Evolutionary conservation across 2,329 filamentous ascomycete genomes (phyloP).

Genomic region (Cladosporium austrohemisphaericum): DNA sequence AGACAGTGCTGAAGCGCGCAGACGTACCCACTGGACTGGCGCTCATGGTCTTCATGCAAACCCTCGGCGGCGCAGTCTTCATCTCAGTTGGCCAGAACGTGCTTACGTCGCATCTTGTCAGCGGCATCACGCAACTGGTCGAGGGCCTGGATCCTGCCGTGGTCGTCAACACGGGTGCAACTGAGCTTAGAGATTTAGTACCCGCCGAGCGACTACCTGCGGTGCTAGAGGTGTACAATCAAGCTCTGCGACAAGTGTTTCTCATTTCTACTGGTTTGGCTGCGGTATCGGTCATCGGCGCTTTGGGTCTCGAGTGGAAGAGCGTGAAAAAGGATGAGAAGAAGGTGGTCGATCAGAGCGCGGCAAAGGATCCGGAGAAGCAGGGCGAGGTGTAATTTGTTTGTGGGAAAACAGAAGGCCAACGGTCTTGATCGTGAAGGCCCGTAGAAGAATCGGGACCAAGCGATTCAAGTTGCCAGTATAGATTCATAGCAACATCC

Average conservation of each 20-base stretch:
- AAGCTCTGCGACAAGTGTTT: constrained; percentile 28
- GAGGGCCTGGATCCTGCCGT: constrained; percentile 18
- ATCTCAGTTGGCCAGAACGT: constrained; percentile 40
- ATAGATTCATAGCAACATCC: background rate
- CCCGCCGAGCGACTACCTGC: constrained; percentile 20
- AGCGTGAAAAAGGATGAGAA: constrained; percentile 16
- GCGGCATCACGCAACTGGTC: constrained; percentile 13
- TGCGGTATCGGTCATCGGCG: constrained; percentile 24
- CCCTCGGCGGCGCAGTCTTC: constrained; percentile 42
- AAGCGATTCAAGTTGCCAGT: too few relatives aligned
- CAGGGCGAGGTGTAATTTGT: too few relatives aligned
- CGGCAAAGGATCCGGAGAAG: background rate
- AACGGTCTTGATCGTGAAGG: too few relatives aligned
- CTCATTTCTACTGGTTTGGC: constrained; percentile 21
- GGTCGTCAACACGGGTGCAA: constrained; percentile 30
- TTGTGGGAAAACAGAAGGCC: too few relatives aligned
- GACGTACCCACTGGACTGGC: constrained; percentile 41
- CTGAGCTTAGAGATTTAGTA: constrained; percentile 25
- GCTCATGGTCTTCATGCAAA: constrained; percentile 43
- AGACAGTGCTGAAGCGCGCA: constrained; percentile 33
- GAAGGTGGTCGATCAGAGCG: background rate
- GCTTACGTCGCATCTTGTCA: constrained; percentile 20
- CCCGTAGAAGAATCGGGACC: too few relatives aligned
- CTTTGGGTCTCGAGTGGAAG: constrained; percentile 28
- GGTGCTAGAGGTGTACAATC: constrained; percentile 28